A percentile compares a stretch with the other conserved stretches of the same genome.
phyloP scores from a whole-genome alignment of 2,329 filamentous ascomycete species.

The Fusarium oxysporum region DNA sequence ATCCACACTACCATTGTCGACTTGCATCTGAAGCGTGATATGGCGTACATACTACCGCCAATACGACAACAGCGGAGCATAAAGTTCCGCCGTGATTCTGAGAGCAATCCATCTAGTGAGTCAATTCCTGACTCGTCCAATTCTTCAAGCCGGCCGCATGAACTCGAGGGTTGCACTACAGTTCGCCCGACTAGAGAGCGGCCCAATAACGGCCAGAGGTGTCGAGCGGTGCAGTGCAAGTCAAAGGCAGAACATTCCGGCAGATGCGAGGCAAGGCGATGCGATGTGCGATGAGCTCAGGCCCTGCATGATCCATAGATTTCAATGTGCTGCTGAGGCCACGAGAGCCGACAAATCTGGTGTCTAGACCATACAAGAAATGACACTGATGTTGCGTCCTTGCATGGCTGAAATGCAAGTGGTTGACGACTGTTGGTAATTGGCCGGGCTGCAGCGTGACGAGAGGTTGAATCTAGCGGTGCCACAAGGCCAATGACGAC shows the following conservation, averaged over 20 bases:
- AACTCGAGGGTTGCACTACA: slow-evolving; percentile 38
- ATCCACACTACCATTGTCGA: slow-evolving; percentile 1
- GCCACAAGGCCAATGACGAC: slow-evolving; percentile 41
- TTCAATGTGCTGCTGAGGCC: slow-evolving; percentile 21
- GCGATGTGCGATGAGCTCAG: slow-evolving; percentile 29
- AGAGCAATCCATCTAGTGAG: slow-evolving; percentile 1
- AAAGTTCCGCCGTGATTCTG: slow-evolving; percentile 19
- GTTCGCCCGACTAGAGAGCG: slow-evolving; percentile 17
- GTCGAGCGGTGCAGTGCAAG: slow-evolving; percentile 23
- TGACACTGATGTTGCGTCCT: slow-evolving; percentile 11
- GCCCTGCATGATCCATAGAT: slow-evolving; percentile 41
- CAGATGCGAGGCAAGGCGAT: slow-evolving; percentile 28
- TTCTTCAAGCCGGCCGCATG: slow-evolving; percentile 25
- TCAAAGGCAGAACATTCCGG: slow-evolving; percentile 32
- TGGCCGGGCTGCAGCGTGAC: slow-evolving; percentile 43
- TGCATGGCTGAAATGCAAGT: slow-evolving; percentile 38
- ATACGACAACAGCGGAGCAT: slow-evolving; percentile 25
- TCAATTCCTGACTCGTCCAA: slow-evolving; percentile 22
- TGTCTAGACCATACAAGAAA: slow-evolving; percentile 5
- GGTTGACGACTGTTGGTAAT: slow-evolving; percentile 27
- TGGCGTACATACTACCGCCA: slow-evolving; percentile 16
- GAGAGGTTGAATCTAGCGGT: slow-evolving; percentile 34
- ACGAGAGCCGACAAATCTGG: slow-evolving; percentile 15
- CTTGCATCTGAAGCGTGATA: slow-evolving; percentile 15
- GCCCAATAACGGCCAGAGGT: slow-evolving; percentile 17